Evolutionary conservation across 129 eudicot species (phyloP).

Genomic region (Flaveria bidentis): DNA sequence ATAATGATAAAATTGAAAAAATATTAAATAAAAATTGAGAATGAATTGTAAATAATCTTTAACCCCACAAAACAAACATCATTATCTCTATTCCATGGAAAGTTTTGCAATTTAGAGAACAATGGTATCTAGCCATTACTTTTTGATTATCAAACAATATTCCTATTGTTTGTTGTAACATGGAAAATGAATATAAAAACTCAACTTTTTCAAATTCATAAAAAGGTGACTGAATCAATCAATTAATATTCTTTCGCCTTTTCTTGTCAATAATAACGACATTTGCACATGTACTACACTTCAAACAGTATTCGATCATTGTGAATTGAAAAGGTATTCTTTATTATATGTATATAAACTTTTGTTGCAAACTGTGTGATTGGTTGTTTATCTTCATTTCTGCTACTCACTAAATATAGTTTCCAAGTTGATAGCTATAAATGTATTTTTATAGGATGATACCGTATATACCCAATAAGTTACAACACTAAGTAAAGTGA

Average conservation of each 20-base stretch:
- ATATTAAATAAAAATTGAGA: too few species aligned
- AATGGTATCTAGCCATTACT: conserved; percentile 21
- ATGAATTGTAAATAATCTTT: too few species aligned
- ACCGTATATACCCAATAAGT: not conserved
- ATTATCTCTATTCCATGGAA: conserved; percentile 15
- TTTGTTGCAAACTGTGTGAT: not conserved
- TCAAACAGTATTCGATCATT: conserved; percentile 2
- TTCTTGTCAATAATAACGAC: conserved; percentile 33
- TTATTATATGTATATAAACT: not conserved
- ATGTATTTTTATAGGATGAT: not conserved
- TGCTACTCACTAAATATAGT: not conserved
- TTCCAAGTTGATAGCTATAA: not conserved
- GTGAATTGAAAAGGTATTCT: not conserved
- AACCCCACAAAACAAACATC: conserved; percentile 28
- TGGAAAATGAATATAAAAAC: conserved; percentile 28
- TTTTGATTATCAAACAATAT: conserved; percentile 24
- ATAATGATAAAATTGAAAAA: too few species aligned
- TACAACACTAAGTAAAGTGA: not conserved
- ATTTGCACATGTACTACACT: conserved; percentile 27
- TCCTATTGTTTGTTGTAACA: conserved; percentile 33
- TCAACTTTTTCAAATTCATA: conserved; percentile 37
- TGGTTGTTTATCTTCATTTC: not conserved
- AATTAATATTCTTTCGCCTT: conserved; percentile 5
- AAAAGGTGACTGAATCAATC: conserved; percentile 39
- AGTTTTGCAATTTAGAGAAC: conserved; percentile 28